Base-by-base conservation (phyloP, 2,329 filamentous ascomycete species). In the Lachnellula arida region DNA sequence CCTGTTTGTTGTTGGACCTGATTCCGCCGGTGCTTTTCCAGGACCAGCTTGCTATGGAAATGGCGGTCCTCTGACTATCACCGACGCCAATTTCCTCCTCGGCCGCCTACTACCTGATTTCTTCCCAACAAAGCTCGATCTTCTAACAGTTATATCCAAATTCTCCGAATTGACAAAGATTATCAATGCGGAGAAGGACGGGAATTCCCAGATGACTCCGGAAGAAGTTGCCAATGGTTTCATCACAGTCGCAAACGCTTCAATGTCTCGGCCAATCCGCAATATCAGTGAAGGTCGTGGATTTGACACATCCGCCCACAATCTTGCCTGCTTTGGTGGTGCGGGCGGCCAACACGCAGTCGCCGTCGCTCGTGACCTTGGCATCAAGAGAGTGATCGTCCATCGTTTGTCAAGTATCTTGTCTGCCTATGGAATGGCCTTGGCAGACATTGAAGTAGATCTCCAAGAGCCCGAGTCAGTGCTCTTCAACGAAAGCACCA, bases 21-120 rank as follows among this genome's bases (percentile, higher is more conserved):
- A 86, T 5, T 44, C 42, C 65, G 56, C 51, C 22, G 63, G 88
- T 93, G 68, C 87, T 93, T 89, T 96, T 65, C 91, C 91, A 0
- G 91, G 91, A 0, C 91, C 91, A 9, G 89, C 90, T 0, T 96
- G 91, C 64, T 96, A 96, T 71, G 81, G 91, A 22, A 96, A 96
- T 70, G 89, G 87, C 0, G 91, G 91, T 0, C 91, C 91, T 2
- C 78, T 93, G 4, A 92, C 91, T 0, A 91, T 96, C 19, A 96
- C 91, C 0, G 91, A 96, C 68, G 91, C 91, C 1, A 96, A 96
- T 65, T 71, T 96, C 5, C 89, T 90, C 64, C 81, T 96, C 0
- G 91, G 91, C 0, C 81, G 91, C 35, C 76, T 96, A 3, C 73
- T 96, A 1, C 91, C 92, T 0, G 89, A 93, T 58, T 94, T 92